phyloP scores from a whole-genome alignment of 495 filamentous ascomycete genomes.

The Thermothielavioides terrestris region DNA sequence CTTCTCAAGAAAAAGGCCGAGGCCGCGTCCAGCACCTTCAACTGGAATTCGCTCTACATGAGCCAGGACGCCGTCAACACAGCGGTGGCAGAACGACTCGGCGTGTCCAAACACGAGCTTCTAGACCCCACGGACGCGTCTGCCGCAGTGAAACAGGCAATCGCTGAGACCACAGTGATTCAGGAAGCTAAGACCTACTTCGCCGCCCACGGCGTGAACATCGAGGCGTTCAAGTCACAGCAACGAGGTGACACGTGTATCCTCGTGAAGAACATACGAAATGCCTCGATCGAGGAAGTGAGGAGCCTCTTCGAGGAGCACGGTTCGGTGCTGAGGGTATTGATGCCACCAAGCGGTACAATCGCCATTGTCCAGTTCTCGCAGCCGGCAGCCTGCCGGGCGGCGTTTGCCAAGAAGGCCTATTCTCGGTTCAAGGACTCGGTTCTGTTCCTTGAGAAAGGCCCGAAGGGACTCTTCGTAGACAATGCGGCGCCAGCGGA shows the following conservation, averaged over 20 bases:
- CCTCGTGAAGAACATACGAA: slow-evolving; percentile 90
- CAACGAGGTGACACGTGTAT: slow-evolving; percentile 81
- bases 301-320: slow-evolving; percentile 58
- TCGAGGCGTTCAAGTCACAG: slow-evolving; percentile 77
- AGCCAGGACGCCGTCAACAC: slow-evolving; percentile 94
- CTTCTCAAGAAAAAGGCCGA: slow-evolving; percentile 74
- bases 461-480: slow-evolving; percentile 71
- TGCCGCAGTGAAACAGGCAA: slow-evolving; percentile 90
- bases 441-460: slow-evolving; percentile 88
- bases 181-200: slow-evolving; percentile 95
- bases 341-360: slow-evolving; percentile 88
- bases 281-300: slow-evolving; percentile 61
- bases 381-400: slow-evolving; percentile 63
- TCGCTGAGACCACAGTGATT: slow-evolving; percentile 92
- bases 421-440: slow-evolving; percentile 88
- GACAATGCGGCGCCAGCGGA: slow-evolving; percentile 26
- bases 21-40: slow-evolving; percentile 69
- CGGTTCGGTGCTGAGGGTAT: slow-evolving; percentile 62
- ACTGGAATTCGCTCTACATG: slow-evolving; percentile 98
- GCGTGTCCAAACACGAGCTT: slow-evolving; percentile 79
- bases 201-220: slow-evolving; percentile 71
- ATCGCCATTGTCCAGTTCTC: slow-evolving; percentile 88
- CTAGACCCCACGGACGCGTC: slow-evolving; percentile 90
- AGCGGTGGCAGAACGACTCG: slow-evolving; percentile 76
- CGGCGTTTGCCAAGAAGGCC: slow-evolving; percentile 72